Percentiles rank a stretch among this genome's conserved stretches.
Conservation (phyloP, 768 basidiomycete species). For the Phlebiopsis flavidoalba region DNA sequence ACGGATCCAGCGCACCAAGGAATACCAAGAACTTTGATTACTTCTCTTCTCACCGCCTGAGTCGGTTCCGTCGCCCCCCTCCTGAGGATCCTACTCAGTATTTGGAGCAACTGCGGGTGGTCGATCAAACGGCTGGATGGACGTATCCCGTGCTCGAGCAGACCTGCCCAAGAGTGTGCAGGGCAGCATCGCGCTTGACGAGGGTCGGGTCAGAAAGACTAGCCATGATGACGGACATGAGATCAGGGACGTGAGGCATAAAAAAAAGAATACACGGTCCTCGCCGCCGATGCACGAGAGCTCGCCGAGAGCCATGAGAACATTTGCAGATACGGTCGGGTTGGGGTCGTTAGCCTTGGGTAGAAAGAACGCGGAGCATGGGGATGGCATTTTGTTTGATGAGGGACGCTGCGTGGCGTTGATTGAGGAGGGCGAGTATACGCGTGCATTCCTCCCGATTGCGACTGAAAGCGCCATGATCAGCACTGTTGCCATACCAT, state of each 20-base stretch:
- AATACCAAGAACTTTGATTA: constrained; percentile 95
- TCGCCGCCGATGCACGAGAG: constrained; percentile 91
- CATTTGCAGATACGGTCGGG: constrained; percentile 85
- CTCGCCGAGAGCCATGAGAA: constrained; percentile 93
- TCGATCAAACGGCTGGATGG: constrained; percentile 85
- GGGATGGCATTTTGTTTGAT: constrained; percentile 95
- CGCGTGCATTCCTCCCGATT: constrained; percentile 91
- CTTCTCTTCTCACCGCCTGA: constrained; percentile 72
- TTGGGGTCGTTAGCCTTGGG: constrained; percentile 85
- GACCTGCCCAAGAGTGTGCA: constrained; percentile 91
- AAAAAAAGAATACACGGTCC: no score
- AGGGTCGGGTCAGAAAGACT: constrained; percentile 87
- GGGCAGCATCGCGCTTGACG: constrained; percentile 87
- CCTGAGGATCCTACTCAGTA: constrained; percentile 79
- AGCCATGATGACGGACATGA: constrained; percentile 87
- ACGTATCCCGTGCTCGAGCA: constrained; percentile 96
- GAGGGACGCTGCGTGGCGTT: constrained; percentile 86
- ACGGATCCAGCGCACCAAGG: constrained; percentile 93
- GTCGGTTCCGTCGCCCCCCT: constrained; percentile 79
- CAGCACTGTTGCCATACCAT: not conserved
- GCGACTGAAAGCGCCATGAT: constrained; percentile 43
- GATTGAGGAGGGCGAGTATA: constrained; percentile 81
- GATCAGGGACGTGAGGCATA: constrained; percentile 73
- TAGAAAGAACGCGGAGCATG: constrained; percentile 87
- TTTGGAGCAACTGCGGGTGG: constrained; percentile 83